Base-by-base conservation (phyloP, 1,284 basidiomycete genomes). In the Nidula niveotomentosa region DNA sequence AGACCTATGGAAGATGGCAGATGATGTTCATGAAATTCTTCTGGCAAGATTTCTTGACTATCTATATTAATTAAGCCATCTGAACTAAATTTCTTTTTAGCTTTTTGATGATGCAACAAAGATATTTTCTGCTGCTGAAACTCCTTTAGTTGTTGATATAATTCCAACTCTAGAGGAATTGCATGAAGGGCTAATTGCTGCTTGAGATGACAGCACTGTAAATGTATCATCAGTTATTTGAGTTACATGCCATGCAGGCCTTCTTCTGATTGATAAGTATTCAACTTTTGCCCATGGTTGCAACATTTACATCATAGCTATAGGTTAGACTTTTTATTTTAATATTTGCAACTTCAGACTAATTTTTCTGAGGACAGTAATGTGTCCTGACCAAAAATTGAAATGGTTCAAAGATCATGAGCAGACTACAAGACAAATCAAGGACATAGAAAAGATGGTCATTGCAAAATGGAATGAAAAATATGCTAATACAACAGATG, bases 1-100 rank as follows among this genome's bases (percentile, higher is more conserved):
- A 12, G 43, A 46, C 4, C 62, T 61, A 33, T 65, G 64, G 62
- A 39, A 58, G 36, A 34, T 64, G 8, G 58, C 60, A 15, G 52
- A 58, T 10, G 56, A 61, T 51, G 48, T 64, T 10, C 37, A 37
- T 10, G 54, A 23, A 3, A 23, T 23, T 23, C 23, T 23, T 2
- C 1, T 23, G 23, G 23, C 3, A 3, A 23, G 23, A 23, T 23
- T 23, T 23, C 3, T 23, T 23, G 23, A 23, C 3, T 23, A 23
- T 23, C 3, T 23, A 23, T 1, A 23, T 23, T 36, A n/a, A 3
- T 3, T 23, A 23, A 23, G 23, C 3, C 3, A 3, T 23, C 23
- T 23, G 23, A n/a, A n/a, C n/a, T n/a, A n/a, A n/a, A n/a, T n/a
- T n/a, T n/a, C n/a, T n/a, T n/a, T n/a, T n/a, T 44, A 59, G 58